phyloP scores from a whole-genome alignment of 2,329 filamentous ascomycete genomes.

The Aspergillus sojae region DNA sequence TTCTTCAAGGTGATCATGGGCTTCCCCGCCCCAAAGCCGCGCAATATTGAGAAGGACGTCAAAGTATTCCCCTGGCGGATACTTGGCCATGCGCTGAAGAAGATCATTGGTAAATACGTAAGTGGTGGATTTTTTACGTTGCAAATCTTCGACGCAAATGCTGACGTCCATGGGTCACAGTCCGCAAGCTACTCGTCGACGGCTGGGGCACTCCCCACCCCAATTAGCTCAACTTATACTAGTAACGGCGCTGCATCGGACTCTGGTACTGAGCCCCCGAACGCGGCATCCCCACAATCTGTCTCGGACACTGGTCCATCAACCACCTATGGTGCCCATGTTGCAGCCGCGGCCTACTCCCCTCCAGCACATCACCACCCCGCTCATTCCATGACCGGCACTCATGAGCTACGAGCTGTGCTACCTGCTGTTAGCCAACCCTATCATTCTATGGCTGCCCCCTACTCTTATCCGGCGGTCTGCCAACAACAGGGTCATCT shows the following conservation, averaged over 20 bases:
- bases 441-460: constrained; percentile 32
- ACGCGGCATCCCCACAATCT: constrained; percentile 53
- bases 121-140: constrained; percentile 38
- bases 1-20: constrained; percentile 99
- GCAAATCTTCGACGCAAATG: background rate
- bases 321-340: constrained; percentile 45
- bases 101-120: constrained; percentile 97
- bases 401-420: constrained; percentile 43
- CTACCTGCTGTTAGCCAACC: constrained; percentile 34
- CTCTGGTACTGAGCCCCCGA: constrained; percentile 51
- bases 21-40: constrained; percentile 90
- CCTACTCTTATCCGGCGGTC: constrained; percentile 37
- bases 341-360: constrained; percentile 49
- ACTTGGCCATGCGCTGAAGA: constrained; percentile 82
- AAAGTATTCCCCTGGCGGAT: constrained; percentile 99
- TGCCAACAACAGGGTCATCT: constrained; percentile 34
- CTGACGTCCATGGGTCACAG: constrained; percentile 41
- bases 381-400: constrained; percentile 31
- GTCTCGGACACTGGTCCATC: constrained; percentile 49
- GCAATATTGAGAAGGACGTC: constrained; percentile 98
- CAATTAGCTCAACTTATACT: constrained; percentile 41
- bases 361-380: constrained; percentile 39
- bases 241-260: constrained; percentile 50
- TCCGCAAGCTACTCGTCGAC: constrained; percentile 72
- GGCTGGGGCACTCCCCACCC: constrained; percentile 49